Evolutionary conservation across 1,284 basidiomycete genomes (phyloP).

Genomic region (Trichosporon sp.): DNA sequence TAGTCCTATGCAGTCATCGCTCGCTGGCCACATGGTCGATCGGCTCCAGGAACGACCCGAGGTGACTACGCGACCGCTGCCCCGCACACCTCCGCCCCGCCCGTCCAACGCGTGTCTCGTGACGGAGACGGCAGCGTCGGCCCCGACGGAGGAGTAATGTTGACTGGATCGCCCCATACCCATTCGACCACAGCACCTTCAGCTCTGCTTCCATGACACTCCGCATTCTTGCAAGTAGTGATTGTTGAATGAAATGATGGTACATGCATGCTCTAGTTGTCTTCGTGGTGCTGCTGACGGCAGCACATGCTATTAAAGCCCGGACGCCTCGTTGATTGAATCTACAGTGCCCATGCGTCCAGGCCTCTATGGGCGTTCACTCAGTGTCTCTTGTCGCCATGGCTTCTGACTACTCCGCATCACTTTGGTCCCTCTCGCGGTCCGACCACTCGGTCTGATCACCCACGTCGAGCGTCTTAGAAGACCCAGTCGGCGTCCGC

Average conservation of each 20-base stretch:
- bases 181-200: too few relatives aligned
- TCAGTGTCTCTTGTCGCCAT: not conserved
- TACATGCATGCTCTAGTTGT: conserved; percentile 2
- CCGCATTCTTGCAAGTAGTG: too few relatives aligned
- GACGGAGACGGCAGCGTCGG: not conserved
- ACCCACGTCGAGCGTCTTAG: not conserved
- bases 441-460: not conserved
- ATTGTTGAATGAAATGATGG: not conserved
- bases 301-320: not conserved
- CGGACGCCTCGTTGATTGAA: not conserved
- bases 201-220: too few relatives aligned
- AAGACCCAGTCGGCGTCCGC: conserved; percentile 40
- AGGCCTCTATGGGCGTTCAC: not conserved
- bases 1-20: too few relatives aligned
- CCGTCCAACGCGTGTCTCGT: not conserved
- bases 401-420: not conserved
- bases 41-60: not conserved
- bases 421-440: too few relatives aligned
- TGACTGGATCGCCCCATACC: too few relatives aligned
- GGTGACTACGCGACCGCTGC: not conserved
- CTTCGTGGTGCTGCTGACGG: not conserved
- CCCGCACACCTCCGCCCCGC: not conserved
- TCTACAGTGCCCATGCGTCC: not conserved
- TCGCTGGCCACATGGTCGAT: not conserved
- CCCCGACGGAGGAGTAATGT: not conserved